phyloP scores from a whole-genome alignment of 768 basidiomycete genomes.

The Leccinellum albellum region DNA sequence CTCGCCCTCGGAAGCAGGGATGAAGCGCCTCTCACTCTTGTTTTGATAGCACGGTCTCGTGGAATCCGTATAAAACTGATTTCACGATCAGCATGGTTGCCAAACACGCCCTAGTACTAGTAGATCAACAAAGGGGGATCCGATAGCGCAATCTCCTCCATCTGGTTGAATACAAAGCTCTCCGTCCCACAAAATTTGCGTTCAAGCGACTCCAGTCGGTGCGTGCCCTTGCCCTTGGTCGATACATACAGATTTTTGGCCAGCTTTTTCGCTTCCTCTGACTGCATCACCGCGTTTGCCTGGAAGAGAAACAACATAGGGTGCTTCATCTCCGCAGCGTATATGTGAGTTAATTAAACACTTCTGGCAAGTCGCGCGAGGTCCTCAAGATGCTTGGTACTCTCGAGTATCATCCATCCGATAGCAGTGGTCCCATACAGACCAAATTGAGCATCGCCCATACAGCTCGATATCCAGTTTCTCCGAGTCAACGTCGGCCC shows the following conservation, averaged over 20 bases:
- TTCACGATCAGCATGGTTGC: no score
- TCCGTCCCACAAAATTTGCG: conserved; percentile 27
- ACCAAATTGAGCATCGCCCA: conserved; percentile 98
- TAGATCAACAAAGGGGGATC: no score
- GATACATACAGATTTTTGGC: conserved; percentile 85
- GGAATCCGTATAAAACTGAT: no score
- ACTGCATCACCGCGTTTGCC: conserved; percentile 73
- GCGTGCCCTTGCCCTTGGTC: conserved; percentile 90
- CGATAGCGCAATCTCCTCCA: no score
- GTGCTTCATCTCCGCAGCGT: conserved; percentile 96
- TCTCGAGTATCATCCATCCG: conserved; percentile 99
- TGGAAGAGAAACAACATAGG: conserved; percentile 86
- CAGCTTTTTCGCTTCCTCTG: conserved; percentile 71
- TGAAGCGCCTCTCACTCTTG: no score
- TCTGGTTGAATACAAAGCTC: no score
- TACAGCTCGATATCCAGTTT: conserved; percentile 98
- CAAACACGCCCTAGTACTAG: no score
- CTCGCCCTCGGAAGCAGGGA: no score
- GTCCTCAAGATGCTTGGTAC: conserved; percentile 87
- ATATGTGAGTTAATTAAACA: conserved; percentile 99
- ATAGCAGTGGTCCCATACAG: conserved; percentile 94
- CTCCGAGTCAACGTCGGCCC: conserved; percentile 98
- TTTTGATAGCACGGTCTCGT: no score
- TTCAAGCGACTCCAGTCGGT: conserved; percentile 67
- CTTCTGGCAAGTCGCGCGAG: conserved; percentile 92